Percentiles rank a stretch among this genome's conserved stretches.
Evolutionary conservation across 1,284 basidiomycete species (phyloP).

Genomic region (Ceratobasidium sp.): DNA sequence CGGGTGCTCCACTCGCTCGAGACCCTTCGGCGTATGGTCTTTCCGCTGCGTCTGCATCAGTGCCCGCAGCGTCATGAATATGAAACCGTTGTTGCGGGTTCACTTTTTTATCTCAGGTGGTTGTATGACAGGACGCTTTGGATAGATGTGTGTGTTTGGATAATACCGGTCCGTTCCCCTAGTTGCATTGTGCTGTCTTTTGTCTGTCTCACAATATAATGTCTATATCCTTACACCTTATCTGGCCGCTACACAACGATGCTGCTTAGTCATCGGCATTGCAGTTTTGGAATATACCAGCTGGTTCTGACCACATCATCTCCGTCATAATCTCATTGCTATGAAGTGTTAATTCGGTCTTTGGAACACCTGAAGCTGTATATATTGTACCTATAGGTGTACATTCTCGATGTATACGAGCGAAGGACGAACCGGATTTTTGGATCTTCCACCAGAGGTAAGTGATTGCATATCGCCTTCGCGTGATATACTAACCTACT

Average conservation of each 20-base stretch:
- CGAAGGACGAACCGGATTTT: constrained; percentile 19
- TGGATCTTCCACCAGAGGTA: constrained; percentile 27
- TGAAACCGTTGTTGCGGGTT: neutral
- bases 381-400: constrained; percentile 15
- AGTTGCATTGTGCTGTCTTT: constrained; percentile 16
- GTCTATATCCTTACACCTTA: neutral
- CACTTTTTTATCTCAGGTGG: constrained; percentile 11
- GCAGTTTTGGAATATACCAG: neutral
- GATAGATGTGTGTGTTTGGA: constrained; percentile 4
- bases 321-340: neutral
- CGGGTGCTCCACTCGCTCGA: constrained; percentile 53
- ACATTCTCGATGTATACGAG: neutral
- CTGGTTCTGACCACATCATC: neutral
- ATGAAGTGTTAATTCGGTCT: neutral
- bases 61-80: constrained; percentile 65
- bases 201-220: constrained; percentile 1
- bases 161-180: constrained; percentile 12
- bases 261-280: constrained; percentile 9
- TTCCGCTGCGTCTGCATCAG: constrained; percentile 71
- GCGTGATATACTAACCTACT: neutral
- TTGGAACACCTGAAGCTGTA: neutral
- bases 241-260: neutral
- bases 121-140: constrained; percentile 8
- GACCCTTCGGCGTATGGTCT: constrained; percentile 16
- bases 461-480: neutral